phyloP scores from a whole-genome alignment of 495 filamentous ascomycete species.

The Aspergillus taichungensis region DNA sequence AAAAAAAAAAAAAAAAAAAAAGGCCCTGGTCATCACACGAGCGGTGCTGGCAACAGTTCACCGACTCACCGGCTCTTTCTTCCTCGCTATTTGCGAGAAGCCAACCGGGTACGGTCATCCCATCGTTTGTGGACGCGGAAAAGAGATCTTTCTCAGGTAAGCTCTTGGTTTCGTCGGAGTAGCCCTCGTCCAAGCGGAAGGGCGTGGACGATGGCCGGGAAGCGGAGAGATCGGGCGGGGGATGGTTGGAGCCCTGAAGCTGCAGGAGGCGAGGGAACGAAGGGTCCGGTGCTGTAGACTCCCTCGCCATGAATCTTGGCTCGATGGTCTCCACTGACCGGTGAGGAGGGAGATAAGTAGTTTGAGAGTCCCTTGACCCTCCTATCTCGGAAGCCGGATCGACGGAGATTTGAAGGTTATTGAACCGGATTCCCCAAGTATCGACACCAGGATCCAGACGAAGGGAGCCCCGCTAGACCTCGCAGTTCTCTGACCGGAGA shows the following conservation, averaged over 20 bases:
- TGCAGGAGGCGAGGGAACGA: constrained; percentile 14
- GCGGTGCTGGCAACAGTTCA: background rate
- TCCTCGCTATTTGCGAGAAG: constrained; percentile 42
- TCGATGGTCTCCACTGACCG: too few relatives aligned
- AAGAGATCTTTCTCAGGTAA: constrained; percentile 38
- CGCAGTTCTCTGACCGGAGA: too few relatives aligned
- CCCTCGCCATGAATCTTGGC: constrained; percentile 25
- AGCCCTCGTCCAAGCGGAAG: constrained; percentile 56
- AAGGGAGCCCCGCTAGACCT: too few relatives aligned
- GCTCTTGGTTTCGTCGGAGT: constrained; percentile 55
- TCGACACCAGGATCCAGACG: too few relatives aligned
- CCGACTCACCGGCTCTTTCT: constrained; percentile 44
- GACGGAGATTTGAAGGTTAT: too few relatives aligned
- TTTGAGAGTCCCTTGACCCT: too few relatives aligned
- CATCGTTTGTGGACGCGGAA: constrained; percentile 27
- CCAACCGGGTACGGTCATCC: constrained; percentile 42
- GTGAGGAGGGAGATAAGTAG: too few relatives aligned
- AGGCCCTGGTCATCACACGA: background rate
- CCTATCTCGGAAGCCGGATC: too few relatives aligned
- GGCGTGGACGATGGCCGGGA: constrained; percentile 30
- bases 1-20: background rate
- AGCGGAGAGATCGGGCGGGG: constrained; percentile 17
- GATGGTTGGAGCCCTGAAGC: constrained; percentile 18
- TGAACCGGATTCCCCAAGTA: too few relatives aligned
- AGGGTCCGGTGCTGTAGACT: constrained; percentile 12